Conservation (phyloP, 1,284 basidiomycete species). For the Phylloporus gajari region DNA sequence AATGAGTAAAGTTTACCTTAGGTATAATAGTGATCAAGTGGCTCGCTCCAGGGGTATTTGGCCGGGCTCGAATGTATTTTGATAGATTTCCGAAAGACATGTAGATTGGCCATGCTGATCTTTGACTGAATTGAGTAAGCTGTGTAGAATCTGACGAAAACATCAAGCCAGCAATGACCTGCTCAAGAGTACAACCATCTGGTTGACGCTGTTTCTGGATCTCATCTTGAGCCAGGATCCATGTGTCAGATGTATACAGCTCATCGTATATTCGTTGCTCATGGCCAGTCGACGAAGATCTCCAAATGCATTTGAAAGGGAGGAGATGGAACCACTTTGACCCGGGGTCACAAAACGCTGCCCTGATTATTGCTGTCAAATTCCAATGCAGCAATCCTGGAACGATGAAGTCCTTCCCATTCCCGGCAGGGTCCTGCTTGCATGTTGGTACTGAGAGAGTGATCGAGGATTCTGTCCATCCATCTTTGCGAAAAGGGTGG, state of each 20-base stretch:
- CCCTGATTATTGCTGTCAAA: background rate
- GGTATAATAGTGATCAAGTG: constrained; percentile 1
- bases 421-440: background rate
- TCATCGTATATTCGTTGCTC: constrained; percentile 19
- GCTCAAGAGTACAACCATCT: constrained; percentile 31
- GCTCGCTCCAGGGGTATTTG: background rate
- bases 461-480: constrained; percentile 1
- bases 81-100: constrained; percentile 12
- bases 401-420: background rate
- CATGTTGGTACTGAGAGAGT: constrained; percentile 1
- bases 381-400: background rate
- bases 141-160: constrained; percentile 52
- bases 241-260: constrained; percentile 22
- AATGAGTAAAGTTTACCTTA: background rate
- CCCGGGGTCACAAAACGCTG: background rate
- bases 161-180: constrained; percentile 43
- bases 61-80: constrained; percentile 9
- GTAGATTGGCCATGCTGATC: constrained; percentile 49
- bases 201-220: constrained; percentile 23
- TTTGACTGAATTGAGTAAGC: constrained; percentile 47
- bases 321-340: background rate
- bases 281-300: background rate
- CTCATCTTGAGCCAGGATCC: constrained; percentile 29
- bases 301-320: constrained; percentile 10
- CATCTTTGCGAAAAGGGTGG: constrained; percentile 5